A percentile compares a stretch with the other conserved stretches of the same genome.
These are phyloP conservation scores for Lentinula sp. DNA, from an alignment of 768 basidiomycete species.

Conservation along the genomic window DNA sequence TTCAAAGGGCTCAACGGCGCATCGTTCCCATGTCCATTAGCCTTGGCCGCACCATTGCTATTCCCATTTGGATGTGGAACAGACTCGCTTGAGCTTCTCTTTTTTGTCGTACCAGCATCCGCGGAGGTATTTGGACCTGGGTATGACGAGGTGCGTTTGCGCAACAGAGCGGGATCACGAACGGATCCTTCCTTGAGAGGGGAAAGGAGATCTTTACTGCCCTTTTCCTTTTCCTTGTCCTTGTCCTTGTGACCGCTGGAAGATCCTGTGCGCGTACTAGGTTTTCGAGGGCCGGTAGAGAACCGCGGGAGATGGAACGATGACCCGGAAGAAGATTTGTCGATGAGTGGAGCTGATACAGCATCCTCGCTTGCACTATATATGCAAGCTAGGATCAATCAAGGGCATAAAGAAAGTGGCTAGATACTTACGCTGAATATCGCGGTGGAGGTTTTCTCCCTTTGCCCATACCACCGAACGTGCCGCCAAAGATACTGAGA, in stretches of 20 bases:
- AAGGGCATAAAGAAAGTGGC: not conserved
- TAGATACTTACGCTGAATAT: conserved; percentile 49
- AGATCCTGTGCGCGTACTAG: conserved; percentile 31
- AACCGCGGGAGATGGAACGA: conserved; percentile 45
- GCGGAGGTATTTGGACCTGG: conserved; percentile 23
- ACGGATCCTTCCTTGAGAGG: not conserved
- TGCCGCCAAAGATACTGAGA: conserved; percentile 77
- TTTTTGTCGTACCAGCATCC: conserved; percentile 5
- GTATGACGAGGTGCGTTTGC: conserved; percentile 47
- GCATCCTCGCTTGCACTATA: conserved; percentile 21
- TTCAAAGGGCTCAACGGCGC: conserved; percentile 30
- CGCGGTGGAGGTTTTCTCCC: conserved; percentile 77
- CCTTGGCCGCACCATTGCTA: not conserved
- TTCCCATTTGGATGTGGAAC: not conserved
- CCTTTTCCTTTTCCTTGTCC: conserved; percentile 19
- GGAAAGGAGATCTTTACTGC: conserved; percentile 14
- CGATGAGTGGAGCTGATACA: conserved; percentile 16
- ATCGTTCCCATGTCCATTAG: conserved; percentile 4
- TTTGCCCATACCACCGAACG: conserved; percentile 61
- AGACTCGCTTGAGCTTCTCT: not conserved
- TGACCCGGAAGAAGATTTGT: conserved; percentile 27
- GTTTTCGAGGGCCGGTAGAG: conserved; percentile 31
- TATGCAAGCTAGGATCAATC: conserved; percentile 12
- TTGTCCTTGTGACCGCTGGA: conserved; percentile 27
- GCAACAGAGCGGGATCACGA: conserved; percentile 35